phyloP scores from a whole-genome alignment of 2,329 filamentous ascomycete species.

The Microdochium trichocladiopsis region DNA sequence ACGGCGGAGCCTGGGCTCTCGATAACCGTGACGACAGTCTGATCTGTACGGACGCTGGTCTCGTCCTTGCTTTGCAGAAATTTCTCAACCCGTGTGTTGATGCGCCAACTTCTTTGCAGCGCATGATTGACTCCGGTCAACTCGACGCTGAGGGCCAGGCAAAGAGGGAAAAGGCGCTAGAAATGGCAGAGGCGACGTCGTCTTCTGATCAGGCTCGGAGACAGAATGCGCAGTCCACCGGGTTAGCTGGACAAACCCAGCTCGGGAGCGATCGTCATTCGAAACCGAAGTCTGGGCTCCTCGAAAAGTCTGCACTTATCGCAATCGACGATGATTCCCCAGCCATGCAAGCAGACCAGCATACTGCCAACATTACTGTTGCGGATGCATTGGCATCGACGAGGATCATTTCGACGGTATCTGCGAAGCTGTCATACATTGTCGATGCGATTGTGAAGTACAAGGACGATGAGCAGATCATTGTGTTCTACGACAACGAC shows the following conservation, averaged over 20 bases:
- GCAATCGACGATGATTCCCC: conserved; percentile 19
- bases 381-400: conserved; percentile 49
- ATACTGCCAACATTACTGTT: conserved; percentile 26
- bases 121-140: conserved; percentile 38
- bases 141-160: conserved; percentile 28
- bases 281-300: conserved; percentile 12
- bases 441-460: conserved; percentile 64
- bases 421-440: conserved; percentile 82
- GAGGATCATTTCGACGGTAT: conserved; percentile 69
- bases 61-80: conserved; percentile 46
- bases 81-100: conserved; percentile 38
- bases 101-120: conserved; percentile 34
- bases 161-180: conserved; percentile 25
- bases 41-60: conserved; percentile 39
- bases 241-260: conserved; percentile 17
- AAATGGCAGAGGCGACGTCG: conserved; percentile 2
- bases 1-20: conserved; percentile 62
- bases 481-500: conserved; percentile 87
- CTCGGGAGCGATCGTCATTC: conserved; percentile 17
- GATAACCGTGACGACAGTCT: conserved; percentile 38
- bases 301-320: conserved; percentile 3
- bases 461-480: conserved; percentile 71
- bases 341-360: background rate
- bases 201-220: background rate
- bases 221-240: conserved; percentile 6